phyloP scores from a whole-genome alignment of 495 filamentous ascomycete species.

The Choiromyces venosus region DNA sequence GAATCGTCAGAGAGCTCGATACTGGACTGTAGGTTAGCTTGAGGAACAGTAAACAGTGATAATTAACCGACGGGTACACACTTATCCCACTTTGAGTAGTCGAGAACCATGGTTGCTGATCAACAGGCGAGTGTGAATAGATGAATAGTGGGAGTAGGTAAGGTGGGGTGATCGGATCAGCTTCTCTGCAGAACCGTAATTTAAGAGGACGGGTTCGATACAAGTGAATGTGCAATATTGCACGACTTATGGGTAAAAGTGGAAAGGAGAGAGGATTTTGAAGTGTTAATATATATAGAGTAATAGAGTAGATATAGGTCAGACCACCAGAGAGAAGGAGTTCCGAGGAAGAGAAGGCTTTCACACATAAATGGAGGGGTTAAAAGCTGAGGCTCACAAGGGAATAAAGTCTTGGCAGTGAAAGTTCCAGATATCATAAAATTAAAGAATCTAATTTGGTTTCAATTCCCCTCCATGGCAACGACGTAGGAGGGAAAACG shows the following conservation, averaged over 20 bases:
- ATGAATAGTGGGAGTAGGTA: background rate
- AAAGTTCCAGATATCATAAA: slow-evolving; percentile 4
- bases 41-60: background rate
- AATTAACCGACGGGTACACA: slow-evolving; percentile 15
- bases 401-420: background rate
- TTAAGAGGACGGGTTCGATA: background rate
- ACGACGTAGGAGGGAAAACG: background rate
- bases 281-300: background rate
- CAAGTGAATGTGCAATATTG: background rate
- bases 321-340: background rate
- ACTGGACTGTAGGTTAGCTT: slow-evolving; percentile 27
- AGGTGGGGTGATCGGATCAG: background rate
- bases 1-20: slow-evolving; percentile 96
- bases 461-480: background rate
- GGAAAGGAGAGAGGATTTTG: background rate
- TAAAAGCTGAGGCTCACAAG: background rate
- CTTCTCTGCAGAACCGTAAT: background rate
- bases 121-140: background rate
- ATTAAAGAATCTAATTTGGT: too few relatives aligned
- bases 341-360: background rate
- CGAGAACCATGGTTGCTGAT: slow-evolving; percentile 35
- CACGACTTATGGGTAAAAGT: background rate
- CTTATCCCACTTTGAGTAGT: slow-evolving; percentile 43
- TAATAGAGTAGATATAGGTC: background rate
- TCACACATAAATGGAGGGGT: background rate